Evolutionary conservation across 805 yeast genomes (phyloP), one percentile per base, ranked within the genome.

Genomic region (Yarrowia alimentaria): DNA sequence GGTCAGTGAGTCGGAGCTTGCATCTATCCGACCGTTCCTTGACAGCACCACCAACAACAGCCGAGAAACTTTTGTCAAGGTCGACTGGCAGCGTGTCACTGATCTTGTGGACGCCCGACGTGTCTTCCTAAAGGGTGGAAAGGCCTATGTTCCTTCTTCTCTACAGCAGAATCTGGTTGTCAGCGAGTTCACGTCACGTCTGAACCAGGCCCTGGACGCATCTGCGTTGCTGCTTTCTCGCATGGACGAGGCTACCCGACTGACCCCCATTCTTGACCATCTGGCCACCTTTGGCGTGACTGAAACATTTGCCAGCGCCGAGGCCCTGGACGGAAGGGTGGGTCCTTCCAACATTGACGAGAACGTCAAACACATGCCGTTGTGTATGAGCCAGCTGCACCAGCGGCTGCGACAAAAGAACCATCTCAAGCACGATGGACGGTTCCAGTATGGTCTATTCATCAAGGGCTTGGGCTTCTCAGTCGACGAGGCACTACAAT

Each of bases 201-300:
- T 90, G 49, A 63, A 65, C 2, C 62, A 66, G 13, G 78, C 80
- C 16, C 70, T 93, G 56, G 67, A 80, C 17, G 68, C 73, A 38
- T 86, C 97, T 0, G 81, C 88, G 59, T 85, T 84, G 61, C 76
- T 85, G 16, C 69, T 89, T 51, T 94, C 96, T 6, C 74, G 90
- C 9, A 70, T 91, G 52, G 96, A 89, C 61, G 98, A 91, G 68
- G 96, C 89, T 61, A 94, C 89, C 63, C 73, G 99, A 53, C 68
- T 93, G 35, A 69, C 89, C 47, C 97, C 97, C 0, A 79, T 93
- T 21, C 71, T 93, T 56, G 80, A 80, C 60, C 89, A 90, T 60
- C 67, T 93, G 38, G 24, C 81, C 77, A 55, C 61, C 37, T 59
- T 61, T 51, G 67, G 70, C 35, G 77, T 68, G 51, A 58, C 51